A percentile compares a stretch with the other conserved stretches of the same genome.
These are phyloP conservation scores for Botryosphaeria dothidea DNA, from an alignment of 2,329 filamentous ascomycete species.

Conservation along the genomic window DNA sequence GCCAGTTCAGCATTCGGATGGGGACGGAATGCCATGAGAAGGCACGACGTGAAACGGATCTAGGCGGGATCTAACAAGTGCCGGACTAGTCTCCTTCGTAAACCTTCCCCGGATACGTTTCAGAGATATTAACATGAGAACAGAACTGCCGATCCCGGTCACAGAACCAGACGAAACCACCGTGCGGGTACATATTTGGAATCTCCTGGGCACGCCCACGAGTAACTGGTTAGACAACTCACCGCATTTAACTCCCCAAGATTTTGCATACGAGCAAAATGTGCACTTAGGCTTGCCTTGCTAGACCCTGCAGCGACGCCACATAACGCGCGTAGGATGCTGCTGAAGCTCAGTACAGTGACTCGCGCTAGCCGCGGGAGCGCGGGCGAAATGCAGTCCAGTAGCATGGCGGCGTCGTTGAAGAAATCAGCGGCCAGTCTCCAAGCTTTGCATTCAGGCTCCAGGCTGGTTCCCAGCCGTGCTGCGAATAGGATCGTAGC, in stretches of 20 bases:
- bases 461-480: conserved; percentile 75
- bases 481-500: conserved; percentile 88
- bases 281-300: conserved; percentile 86
- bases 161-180: not conserved
- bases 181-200: conserved; percentile 6
- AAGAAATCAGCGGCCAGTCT: conserved; percentile 84
- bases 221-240: conserved; percentile 31
- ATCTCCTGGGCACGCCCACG: conserved; percentile 33
- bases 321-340: conserved; percentile 69
- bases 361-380: conserved; percentile 64
- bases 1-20: not conserved
- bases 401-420: conserved; percentile 81
- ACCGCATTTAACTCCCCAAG: conserved; percentile 88
- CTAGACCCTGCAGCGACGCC: conserved; percentile 87
- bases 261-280: conserved; percentile 87
- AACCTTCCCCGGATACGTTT: conserved; percentile 22
- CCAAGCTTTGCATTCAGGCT: conserved; percentile 89
- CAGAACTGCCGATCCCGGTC: conserved; percentile 7
- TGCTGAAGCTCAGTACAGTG: conserved; percentile 59
- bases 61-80: conserved; percentile 5
- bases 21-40: not conserved
- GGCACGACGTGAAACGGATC: conserved; percentile 5
- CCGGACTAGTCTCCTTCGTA: conserved; percentile 1
- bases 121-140: conserved; percentile 5
- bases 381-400: conserved; percentile 79